These are phyloP conservation scores for Cyberlindnera saturnus DNA, from an alignment of 805 yeast species.

Conservation along the genomic window DNA sequence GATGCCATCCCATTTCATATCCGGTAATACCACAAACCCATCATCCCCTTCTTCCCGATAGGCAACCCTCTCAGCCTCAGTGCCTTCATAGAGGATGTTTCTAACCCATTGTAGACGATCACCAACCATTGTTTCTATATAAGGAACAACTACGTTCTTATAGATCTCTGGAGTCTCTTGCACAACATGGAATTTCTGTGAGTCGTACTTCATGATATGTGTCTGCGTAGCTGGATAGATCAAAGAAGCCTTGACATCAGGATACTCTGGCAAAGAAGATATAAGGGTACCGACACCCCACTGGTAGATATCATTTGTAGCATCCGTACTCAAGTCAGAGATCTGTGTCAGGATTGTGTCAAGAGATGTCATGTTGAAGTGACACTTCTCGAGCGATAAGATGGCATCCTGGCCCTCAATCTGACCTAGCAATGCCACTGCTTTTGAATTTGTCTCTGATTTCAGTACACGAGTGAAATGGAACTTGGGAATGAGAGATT, in stretches of 20 bases:
- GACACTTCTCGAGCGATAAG: slow-evolving; percentile 65
- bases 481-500: slow-evolving; percentile 29
- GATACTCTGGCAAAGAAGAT: slow-evolving; percentile 40
- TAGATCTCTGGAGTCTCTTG: slow-evolving; percentile 81
- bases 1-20: slow-evolving; percentile 92
- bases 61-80: slow-evolving; percentile 78
- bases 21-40: slow-evolving; percentile 81
- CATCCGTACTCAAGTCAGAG: slow-evolving; percentile 33
- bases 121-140: slow-evolving; percentile 69
- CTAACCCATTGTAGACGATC: slow-evolving; percentile 84
- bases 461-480: slow-evolving; percentile 40
- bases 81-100: slow-evolving; percentile 74
- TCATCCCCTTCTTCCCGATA: slow-evolving; percentile 35
- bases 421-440: slow-evolving; percentile 59
- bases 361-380: slow-evolving; percentile 37
- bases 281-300: slow-evolving; percentile 63
- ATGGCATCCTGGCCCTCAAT: slow-evolving; percentile 62
- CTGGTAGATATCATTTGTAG: slow-evolving; percentile 75
- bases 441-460: slow-evolving; percentile 63
- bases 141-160: slow-evolving; percentile 56
- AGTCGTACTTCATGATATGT: slow-evolving; percentile 73
- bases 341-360: slow-evolving; percentile 6
- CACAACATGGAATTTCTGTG: slow-evolving; percentile 54
- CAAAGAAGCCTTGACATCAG: slow-evolving; percentile 67
- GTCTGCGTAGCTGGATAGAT: slow-evolving; percentile 86